Evolutionary conservation across 2,329 filamentous ascomycete species (phyloP), one percentile per base, ranked within the genome.

Genomic region (Hymenoscyphus albidus): DNA sequence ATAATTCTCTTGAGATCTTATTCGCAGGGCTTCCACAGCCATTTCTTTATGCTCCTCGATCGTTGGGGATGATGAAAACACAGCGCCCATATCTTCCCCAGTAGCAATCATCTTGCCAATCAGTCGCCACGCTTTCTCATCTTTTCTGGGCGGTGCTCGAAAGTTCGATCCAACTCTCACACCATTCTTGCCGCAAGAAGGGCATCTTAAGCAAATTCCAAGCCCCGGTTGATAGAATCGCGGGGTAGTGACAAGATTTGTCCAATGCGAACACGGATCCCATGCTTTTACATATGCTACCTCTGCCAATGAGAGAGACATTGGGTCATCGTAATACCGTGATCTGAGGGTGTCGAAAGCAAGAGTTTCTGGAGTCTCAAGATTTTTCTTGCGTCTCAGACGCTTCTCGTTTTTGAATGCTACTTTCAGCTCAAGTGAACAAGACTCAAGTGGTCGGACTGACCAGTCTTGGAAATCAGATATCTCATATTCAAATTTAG

Each of bases 51-150:
- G 56, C 56, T 51, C 27, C 35, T 58, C 55, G 3, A 63, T 27
- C 5, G 62, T 63, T 7, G 56, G 18, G 48, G 56, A 63, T 9
- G 55, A 16, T 12, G 57, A 58, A 35, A 63, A 63, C 12, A 9
- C 40, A 5, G 62, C 56, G 22, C 22, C 55, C 62, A 63, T 58
- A 63, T 63, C 62, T n/a, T 63, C 40, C 13, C 56, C 62, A n/a
- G 32, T 9, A 42, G 13, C 62, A 59, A 63, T 63, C 56, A 58
- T 51, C 4, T 51, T 42, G 16, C 59, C 56, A n/a, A 63, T 42
- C 22, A 31, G 22, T n/a, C 38, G 38, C 62, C 62, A 63, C 16
- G 18, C 55, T 35, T 38, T 63, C 12, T 54, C n/a, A 38, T 63
- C 56, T 31, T 18, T 59, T 27, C 31, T 48, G 12, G 39, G 18